Evolutionary conservation across 2,329 filamentous ascomycete species (phyloP).

Genomic region (Colletotrichum tropicale): DNA sequence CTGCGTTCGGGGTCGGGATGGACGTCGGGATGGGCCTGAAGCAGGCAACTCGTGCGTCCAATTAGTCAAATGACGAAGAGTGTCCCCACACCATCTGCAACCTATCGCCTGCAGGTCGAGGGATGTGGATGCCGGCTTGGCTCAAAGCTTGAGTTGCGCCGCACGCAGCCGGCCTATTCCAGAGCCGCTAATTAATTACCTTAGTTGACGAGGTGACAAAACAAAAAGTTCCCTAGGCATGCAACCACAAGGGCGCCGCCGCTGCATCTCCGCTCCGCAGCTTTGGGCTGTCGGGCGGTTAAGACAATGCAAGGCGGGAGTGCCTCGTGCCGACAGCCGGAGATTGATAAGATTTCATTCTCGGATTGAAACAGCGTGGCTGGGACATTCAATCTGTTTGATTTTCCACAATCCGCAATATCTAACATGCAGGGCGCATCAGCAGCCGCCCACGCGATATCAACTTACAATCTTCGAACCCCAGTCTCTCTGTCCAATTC

Average conservation of each 20-base stretch:
- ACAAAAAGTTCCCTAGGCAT: neutral
- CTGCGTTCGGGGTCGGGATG: neutral
- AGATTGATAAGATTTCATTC: neutral
- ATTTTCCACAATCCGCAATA: neutral
- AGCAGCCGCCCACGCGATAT: neutral
- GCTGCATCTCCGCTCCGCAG: neutral
- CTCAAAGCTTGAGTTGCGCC: constrained; percentile 12
- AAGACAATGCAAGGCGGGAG: neutral
- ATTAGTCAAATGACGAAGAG: neutral
- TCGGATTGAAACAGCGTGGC: neutral
- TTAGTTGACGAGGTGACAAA: neutral
- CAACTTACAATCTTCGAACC: neutral
- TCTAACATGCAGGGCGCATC: neutral
- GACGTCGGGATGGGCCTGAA: neutral
- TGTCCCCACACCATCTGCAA: constrained; percentile 1
- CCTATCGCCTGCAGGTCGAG: constrained; percentile 11
- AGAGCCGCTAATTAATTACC: neutral
- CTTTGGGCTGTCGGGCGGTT: neutral
- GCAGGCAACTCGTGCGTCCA: neutral
- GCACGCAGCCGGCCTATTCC: neutral
- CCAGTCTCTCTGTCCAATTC: neutral
- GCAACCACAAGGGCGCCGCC: neutral
- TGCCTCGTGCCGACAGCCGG: constrained; percentile 1
- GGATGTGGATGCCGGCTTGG: constrained; percentile 12
- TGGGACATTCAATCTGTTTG: neutral